A percentile compares a stretch with the other conserved stretches of the same genome.
Evolutionary conservation across 371 early-diverging fungal genomes (phyloP).

Genomic region (Hamiltosporidium magnivora): DNA sequence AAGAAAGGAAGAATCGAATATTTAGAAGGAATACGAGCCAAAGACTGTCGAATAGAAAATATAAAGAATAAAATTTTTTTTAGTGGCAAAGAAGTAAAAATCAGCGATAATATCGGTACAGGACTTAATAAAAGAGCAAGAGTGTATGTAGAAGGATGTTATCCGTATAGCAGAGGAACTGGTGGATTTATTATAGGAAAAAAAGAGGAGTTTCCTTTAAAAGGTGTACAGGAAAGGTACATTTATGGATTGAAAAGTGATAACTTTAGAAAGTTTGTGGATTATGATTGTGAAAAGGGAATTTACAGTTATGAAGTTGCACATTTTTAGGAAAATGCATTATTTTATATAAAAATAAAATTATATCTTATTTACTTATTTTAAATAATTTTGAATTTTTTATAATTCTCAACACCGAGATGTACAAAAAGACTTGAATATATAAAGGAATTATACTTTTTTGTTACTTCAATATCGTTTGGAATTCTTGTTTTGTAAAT

Average conservation of each 20-base stretch:
- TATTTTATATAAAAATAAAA: neutral
- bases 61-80: slow-evolving; percentile 22
- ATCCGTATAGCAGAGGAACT: slow-evolving; percentile 11
- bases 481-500: too few species aligned
- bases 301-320: slow-evolving; percentile 40
- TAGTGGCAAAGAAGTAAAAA: slow-evolving; percentile 9
- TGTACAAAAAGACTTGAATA: too few species aligned
- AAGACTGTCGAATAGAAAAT: slow-evolving; percentile 6
- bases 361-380: too few species aligned
- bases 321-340: slow-evolving; percentile 27
- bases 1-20: neutral
- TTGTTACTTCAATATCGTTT: too few species aligned
- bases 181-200: slow-evolving; percentile 2
- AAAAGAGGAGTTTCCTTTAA: slow-evolving; percentile 12
- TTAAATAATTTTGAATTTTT: too few species aligned
- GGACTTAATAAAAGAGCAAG: slow-evolving; percentile 34
- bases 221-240: slow-evolving; percentile 26
- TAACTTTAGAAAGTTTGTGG: slow-evolving; percentile 31
- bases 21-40: neutral
- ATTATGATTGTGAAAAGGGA: slow-evolving; percentile 36
- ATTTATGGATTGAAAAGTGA: slow-evolving; percentile 39
- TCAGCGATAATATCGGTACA: slow-evolving; percentile 22
- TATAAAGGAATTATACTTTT: too few species aligned
- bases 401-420: too few species aligned
- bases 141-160: slow-evolving; percentile 16